phyloP scores from a whole-genome alignment of 2,329 filamentous ascomycete species.

The Ceratocystiopsis minuta region DNA sequence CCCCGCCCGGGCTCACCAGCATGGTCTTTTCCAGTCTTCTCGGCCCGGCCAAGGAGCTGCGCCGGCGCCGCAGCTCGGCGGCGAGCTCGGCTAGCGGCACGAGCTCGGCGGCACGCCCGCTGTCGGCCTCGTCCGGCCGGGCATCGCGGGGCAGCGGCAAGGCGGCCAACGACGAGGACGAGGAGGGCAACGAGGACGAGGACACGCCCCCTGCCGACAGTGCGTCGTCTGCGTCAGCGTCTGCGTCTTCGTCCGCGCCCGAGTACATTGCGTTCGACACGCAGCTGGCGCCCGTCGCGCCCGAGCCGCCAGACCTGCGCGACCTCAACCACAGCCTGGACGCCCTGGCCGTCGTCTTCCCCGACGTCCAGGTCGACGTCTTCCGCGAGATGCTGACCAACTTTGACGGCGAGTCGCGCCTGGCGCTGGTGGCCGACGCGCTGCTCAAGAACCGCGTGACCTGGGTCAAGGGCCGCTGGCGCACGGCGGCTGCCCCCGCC shows the following conservation, averaged over 20 bases:
- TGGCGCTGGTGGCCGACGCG: constrained; percentile 61
- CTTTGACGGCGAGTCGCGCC: constrained; percentile 57
- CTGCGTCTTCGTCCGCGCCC: constrained; percentile 4
- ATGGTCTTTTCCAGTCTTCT: constrained; percentile 5
- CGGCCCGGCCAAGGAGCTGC: neutral
- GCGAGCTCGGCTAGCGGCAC: constrained; percentile 2
- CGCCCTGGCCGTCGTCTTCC: constrained; percentile 54
- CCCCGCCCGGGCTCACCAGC: neutral
- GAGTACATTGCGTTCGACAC: constrained; percentile 38
- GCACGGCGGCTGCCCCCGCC: constrained; percentile 18
- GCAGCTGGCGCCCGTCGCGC: constrained; percentile 28
- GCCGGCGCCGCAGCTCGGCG: constrained; percentile 17
- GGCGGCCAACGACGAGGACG: neutral
- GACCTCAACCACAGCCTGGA: constrained; percentile 54
- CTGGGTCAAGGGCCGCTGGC: constrained; percentile 54
- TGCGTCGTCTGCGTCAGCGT: neutral
- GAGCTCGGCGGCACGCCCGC: constrained; percentile 9
- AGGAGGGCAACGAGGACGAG: neutral
- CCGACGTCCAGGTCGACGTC: constrained; percentile 64
- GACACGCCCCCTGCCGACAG: neutral
- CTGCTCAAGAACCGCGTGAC: constrained; percentile 53
- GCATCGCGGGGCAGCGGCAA: neutral
- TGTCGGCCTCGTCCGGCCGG: neutral
- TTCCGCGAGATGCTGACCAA: constrained; percentile 64
- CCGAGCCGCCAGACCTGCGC: constrained; percentile 43